These are phyloP conservation scores for Rutidosis leptorrhynchoides DNA, from an alignment of 129 eudicot genomes.

Conservation along the genomic window DNA sequence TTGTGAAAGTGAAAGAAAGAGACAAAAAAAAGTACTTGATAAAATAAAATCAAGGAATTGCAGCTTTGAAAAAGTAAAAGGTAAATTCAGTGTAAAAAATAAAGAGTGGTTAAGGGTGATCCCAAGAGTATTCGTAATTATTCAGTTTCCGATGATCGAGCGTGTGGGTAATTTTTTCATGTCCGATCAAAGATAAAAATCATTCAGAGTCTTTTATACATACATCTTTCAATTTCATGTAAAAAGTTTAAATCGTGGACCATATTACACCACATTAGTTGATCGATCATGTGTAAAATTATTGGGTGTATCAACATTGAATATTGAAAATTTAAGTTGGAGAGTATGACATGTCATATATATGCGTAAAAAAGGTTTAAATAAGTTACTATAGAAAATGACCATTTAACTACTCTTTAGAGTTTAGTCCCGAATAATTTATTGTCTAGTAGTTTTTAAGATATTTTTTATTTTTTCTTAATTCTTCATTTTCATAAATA, in stretches of 20 bases:
- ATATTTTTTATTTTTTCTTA: too few species aligned
- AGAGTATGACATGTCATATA: background rate
- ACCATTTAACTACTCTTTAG: background rate
- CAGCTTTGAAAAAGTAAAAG: constrained; percentile 37
- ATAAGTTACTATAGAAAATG: background rate
- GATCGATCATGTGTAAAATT: background rate
- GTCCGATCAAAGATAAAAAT: constrained; percentile 1
- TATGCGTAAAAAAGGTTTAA: background rate
- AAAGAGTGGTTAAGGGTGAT: constrained; percentile 15
- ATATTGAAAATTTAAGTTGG: too few species aligned
- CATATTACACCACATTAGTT: constrained; percentile 8
- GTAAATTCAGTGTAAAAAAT: constrained; percentile 21
- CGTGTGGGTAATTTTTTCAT: constrained; percentile 21
- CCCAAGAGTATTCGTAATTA: constrained; percentile 22
- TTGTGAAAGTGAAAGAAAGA: constrained; percentile 16
- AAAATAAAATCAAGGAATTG: constrained; percentile 23
- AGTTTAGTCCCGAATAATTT: too few species aligned
- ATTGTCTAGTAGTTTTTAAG: too few species aligned
- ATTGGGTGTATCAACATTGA: constrained; percentile 8
- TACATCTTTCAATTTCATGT: constrained; percentile 9
- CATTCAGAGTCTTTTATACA: background rate
- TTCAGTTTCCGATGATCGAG: constrained; percentile 10
- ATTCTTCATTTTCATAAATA: too few species aligned
- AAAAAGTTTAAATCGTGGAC: constrained; percentile 6
- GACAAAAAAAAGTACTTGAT: constrained; percentile 6